These are phyloP conservation scores for Talaromyces rugulosus DNA, from an alignment of 2,329 filamentous ascomycete species.

Conservation along the genomic window DNA sequence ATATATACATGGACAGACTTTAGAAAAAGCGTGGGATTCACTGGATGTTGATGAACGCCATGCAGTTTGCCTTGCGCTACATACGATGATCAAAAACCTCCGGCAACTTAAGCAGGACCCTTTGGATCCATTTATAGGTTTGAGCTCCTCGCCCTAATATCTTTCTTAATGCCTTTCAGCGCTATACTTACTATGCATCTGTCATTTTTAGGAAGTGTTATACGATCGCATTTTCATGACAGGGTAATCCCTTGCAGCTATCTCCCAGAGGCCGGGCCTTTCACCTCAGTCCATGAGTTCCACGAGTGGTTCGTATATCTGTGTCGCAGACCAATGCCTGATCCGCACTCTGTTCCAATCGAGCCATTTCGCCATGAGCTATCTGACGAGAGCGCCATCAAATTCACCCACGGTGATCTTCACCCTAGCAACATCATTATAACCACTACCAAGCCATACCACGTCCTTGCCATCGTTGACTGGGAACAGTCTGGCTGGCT, in stretches of 20 bases:
- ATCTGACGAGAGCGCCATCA: conserved; percentile 25
- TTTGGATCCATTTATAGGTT: no score
- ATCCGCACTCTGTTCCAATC: neutral
- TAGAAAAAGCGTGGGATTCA: neutral
- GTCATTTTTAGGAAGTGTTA: no score
- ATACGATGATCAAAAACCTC: neutral
- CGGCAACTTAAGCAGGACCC: no score
- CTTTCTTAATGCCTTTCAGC: no score
- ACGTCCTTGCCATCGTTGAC: conserved; percentile 25
- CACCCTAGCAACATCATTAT: conserved; percentile 30
- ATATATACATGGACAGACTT: neutral
- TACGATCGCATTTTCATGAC: no score
- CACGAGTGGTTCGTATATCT: neutral
- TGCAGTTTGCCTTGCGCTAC: neutral
- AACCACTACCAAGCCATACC: conserved; percentile 17
- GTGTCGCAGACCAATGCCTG: neutral
- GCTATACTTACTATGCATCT: no score
- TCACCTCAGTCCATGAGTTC: neutral
- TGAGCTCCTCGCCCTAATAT: no score
- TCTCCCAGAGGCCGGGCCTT: no score
- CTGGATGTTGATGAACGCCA: neutral
- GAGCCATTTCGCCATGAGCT: conserved; percentile 17
- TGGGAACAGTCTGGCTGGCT: conserved; percentile 31
- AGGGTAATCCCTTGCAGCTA: no score
- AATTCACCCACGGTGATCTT: conserved; percentile 31